Base-by-base conservation (phyloP, 2,329 filamentous ascomycete genomes). In the Colletotrichum salicis region DNA sequence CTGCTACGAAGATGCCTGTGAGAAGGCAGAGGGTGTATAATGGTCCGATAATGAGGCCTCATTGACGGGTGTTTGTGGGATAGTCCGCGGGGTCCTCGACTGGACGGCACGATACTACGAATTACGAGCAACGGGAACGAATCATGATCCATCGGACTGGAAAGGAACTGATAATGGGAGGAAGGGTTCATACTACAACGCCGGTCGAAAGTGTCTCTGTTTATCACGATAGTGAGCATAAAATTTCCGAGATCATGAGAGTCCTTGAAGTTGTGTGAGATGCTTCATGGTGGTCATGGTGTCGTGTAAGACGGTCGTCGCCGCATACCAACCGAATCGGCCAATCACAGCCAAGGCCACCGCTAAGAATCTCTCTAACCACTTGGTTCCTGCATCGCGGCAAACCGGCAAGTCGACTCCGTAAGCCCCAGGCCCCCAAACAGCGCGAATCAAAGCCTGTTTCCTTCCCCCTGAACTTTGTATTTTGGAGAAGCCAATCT, bases 391-490 rank as follows among this genome's bases (percentile, higher is more conserved):
- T 67, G 37, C 31, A 71, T 33, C 27, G 19, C 59, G 60, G 65
- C 19, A 59, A 64, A 24, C 22, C 55, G 66, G 70, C 70, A 70
- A 13, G 35, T n/a, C 48, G 29, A 31, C 12, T 70, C 51, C 19
- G 62, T 51, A 51, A 56, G 41, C 60, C 52, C 52, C 15, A 57
- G 33, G 59, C 41, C 45, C 33, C n/a, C 41, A 48, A 48, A 22
- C 56, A 51, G 59, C 45, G 59, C 54, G 33, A 71, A 59, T 69
- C 60, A 71, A 71, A 71, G 70, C 70, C 70, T 64, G 70, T 64
- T 70, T 72, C 37, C 41, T 6, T 35, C 55, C 66, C 68, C 70
- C 56, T 72, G 60, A 51, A 66, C 41, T 48, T 22, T 48, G 41
- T n/a, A 48, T 22, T 48, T 48, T 48, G 15, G 41, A 22, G 41